phyloP scores from a whole-genome alignment of 2,329 filamentous ascomycete species.

The Trichoderma afroharzianum region DNA sequence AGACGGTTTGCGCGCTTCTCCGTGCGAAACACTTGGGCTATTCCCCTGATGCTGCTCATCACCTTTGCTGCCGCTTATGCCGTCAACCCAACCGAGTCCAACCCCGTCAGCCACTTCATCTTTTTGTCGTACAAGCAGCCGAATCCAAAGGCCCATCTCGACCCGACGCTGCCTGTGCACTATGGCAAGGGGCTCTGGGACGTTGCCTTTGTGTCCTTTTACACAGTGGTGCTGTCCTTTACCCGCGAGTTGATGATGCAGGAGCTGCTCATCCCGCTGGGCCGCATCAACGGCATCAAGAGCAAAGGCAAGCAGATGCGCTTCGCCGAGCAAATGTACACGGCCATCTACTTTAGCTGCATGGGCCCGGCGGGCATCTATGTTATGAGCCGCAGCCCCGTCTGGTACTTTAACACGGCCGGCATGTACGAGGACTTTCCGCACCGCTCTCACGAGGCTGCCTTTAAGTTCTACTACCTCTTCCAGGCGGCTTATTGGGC shows the following conservation, averaged over 20 bases:
- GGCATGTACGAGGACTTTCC: slow-evolving; percentile 89
- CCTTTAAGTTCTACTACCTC: slow-evolving; percentile 92
- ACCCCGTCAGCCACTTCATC: slow-evolving; percentile 74
- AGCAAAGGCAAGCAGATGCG: slow-evolving; percentile 70
- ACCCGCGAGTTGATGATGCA: slow-evolving; percentile 95
- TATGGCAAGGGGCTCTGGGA: slow-evolving; percentile 86
- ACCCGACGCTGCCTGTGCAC: slow-evolving; percentile 46
- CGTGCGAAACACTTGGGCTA: slow-evolving; percentile 56
- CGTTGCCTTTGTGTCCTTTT: slow-evolving; percentile 81
- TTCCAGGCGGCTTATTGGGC: slow-evolving; percentile 92
- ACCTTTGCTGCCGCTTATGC: slow-evolving; percentile 65
- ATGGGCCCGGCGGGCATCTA: slow-evolving; percentile 80
- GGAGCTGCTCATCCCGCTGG: slow-evolving; percentile 73
- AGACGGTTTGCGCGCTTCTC: slow-evolving; percentile 9
- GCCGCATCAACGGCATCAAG: slow-evolving; percentile 64
- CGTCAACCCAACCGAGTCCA: slow-evolving; percentile 70
- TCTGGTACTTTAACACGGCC: slow-evolving; percentile 90
- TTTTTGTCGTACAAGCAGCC: slow-evolving; percentile 74
- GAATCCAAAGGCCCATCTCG: slow-evolving; percentile 21
- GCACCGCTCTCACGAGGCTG: slow-evolving; percentile 70
- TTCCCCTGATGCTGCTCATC: slow-evolving; percentile 64
- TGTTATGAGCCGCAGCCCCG: slow-evolving; percentile 79
- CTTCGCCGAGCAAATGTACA: slow-evolving; percentile 95
- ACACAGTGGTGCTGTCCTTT: slow-evolving; percentile 82
- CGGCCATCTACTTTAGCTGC: slow-evolving; percentile 79